phyloP scores from a whole-genome alignment of 352 stramenopile genomes.

The Thalassiosira hispida region DNA sequence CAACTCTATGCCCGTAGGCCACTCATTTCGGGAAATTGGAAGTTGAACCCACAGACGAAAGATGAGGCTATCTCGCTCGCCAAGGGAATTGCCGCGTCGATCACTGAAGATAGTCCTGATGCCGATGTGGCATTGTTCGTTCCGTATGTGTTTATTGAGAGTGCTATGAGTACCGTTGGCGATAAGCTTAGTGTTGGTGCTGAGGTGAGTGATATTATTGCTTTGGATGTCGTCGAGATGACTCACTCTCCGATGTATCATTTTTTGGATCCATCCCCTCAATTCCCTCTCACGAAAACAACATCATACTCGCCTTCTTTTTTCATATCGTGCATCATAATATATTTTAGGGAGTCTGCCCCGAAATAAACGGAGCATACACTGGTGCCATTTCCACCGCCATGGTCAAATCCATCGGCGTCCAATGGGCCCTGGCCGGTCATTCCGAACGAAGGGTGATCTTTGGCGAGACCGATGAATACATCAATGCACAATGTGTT shows the following conservation, averaged over 20 bases:
- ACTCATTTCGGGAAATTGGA: slow-evolving; percentile 93
- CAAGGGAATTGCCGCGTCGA: slow-evolving; percentile 47
- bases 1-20: slow-evolving; percentile 79
- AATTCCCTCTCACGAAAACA: not conserved
- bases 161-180: slow-evolving; percentile 78
- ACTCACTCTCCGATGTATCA: too few species aligned
- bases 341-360: slow-evolving; percentile 66
- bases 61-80: slow-evolving; percentile 64
- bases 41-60: slow-evolving; percentile 86
- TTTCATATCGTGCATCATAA: too few species aligned
- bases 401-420: slow-evolving; percentile 89
- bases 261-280: not conserved
- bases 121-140: slow-evolving; percentile 88
- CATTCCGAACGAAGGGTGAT: slow-evolving; percentile 86
- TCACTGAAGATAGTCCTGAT: slow-evolving; percentile 77
- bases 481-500: slow-evolving; percentile 92
- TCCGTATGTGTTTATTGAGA: slow-evolving; percentile 88
- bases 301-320: too few species aligned
- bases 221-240: too few species aligned
- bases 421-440: slow-evolving; percentile 82
- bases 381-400: slow-evolving; percentile 91
- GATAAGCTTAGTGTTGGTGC: slow-evolving; percentile 84
- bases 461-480: slow-evolving; percentile 89
- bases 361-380: slow-evolving; percentile 90
- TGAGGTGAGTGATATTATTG: slow-evolving; percentile 59